A percentile compares a stretch with the other conserved stretches of the same genome.
phyloP scores from a whole-genome alignment of 2,329 filamentous ascomycete genomes.

The Trichoderma atrobrunneum region DNA sequence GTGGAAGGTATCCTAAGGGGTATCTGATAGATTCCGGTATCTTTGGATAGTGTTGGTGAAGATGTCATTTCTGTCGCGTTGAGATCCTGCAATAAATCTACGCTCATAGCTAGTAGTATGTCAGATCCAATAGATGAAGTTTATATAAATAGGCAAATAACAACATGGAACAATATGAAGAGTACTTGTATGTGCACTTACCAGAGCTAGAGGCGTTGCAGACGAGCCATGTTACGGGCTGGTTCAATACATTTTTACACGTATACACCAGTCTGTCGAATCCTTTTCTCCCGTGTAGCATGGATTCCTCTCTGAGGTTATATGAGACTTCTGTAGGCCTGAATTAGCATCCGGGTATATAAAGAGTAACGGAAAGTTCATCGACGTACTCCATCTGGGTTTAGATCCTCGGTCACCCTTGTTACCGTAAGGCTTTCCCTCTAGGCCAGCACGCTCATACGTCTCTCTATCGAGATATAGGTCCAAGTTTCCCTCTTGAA shows the following conservation, averaged over 20 bases:
- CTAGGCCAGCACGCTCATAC: slow-evolving; percentile 79
- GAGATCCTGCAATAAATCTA: slow-evolving; percentile 49
- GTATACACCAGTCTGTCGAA: slow-evolving; percentile 78
- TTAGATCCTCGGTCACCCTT: slow-evolving; percentile 60
- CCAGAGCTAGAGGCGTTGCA: slow-evolving; percentile 51
- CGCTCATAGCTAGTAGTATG: slow-evolving; percentile 39
- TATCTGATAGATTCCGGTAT: slow-evolving; percentile 25
- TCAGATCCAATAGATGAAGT: not conserved
- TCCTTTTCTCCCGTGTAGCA: slow-evolving; percentile 79
- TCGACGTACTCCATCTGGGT: slow-evolving; percentile 66
- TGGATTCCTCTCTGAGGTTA: slow-evolving; percentile 69
- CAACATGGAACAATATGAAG: not conserved
- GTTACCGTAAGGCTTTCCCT: slow-evolving; percentile 63
- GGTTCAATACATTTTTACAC: slow-evolving; percentile 70
- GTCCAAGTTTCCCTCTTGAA: slow-evolving; percentile 68
- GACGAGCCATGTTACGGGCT: slow-evolving; percentile 74
- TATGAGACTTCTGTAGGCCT: slow-evolving; percentile 65
- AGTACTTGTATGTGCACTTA: slow-evolving; percentile 22
- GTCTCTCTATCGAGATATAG: slow-evolving; percentile 77
- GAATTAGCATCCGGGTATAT: not conserved
- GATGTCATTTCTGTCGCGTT: slow-evolving; percentile 44
- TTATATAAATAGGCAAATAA: not conserved
- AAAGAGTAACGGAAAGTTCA: not conserved
- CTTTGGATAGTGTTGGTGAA: slow-evolving; percentile 21
- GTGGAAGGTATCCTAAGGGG: slow-evolving; percentile 27